Percentiles rank a stretch among this genome's conserved stretches.
Conservation (phyloP, 805 yeast species). For the Kuraishia cidri region DNA sequence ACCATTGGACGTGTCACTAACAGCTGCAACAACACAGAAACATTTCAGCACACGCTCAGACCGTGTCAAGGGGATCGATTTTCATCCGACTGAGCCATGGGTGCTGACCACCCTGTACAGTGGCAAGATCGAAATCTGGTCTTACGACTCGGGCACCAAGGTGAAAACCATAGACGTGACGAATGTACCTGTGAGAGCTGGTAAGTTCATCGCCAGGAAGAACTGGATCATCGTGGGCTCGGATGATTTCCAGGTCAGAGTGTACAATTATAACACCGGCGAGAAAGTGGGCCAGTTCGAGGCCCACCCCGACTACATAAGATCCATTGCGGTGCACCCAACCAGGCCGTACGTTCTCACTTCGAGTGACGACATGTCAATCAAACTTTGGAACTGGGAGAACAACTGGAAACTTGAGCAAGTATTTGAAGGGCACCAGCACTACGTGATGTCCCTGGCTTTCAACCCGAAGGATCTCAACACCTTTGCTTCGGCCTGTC, state of each 20-base stretch:
- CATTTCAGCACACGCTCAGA: slow-evolving; percentile 87
- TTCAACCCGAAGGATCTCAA: slow-evolving; percentile 97
- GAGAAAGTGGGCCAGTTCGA: slow-evolving; percentile 93
- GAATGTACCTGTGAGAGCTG: slow-evolving; percentile 94
- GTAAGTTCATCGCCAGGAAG: slow-evolving; percentile 89
- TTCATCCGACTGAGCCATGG: slow-evolving; percentile 99
- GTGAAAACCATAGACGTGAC: slow-evolving; percentile 91
- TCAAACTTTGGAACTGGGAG: slow-evolving; percentile 98
- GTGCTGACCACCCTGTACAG: slow-evolving; percentile 83
- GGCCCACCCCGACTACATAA: slow-evolving; percentile 96
- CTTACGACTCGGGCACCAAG: slow-evolving; percentile 75
- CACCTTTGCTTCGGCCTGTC: slow-evolving; percentile 95
- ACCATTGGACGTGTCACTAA: too few species aligned
- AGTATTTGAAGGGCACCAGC: slow-evolving; percentile 91
- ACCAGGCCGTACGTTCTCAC: slow-evolving; percentile 83
- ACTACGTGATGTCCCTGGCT: slow-evolving; percentile 88
- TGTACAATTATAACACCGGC: slow-evolving; percentile 90
- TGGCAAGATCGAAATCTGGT: slow-evolving; percentile 90
- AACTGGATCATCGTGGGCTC: slow-evolving; percentile 96
- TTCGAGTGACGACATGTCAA: slow-evolving; percentile 84
- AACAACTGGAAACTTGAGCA: slow-evolving; percentile 85
- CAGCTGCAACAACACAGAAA: too few species aligned
- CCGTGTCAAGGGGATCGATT: slow-evolving; percentile 95
- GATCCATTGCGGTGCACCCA: slow-evolving; percentile 92
- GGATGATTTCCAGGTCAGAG: slow-evolving; percentile 91